Base-by-base conservation (phyloP, 2,329 filamentous ascomycete species). In the Fusarium musae region DNA sequence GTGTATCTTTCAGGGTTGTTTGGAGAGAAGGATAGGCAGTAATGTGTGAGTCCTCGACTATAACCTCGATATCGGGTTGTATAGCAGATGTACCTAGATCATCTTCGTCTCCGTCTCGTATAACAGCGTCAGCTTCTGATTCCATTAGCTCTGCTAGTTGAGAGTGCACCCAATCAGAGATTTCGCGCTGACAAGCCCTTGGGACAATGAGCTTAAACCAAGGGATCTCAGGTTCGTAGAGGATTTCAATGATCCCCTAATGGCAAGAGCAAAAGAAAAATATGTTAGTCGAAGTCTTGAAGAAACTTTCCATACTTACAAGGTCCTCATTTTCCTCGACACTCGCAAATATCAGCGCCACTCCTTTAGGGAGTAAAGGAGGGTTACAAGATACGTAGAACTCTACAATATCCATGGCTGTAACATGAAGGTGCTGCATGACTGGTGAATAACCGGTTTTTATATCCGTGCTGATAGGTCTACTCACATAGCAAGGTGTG, bases 381-480 rank as follows among this genome's bases (percentile, higher is more conserved):
- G 82, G 82, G 60, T 83, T 82, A 46, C 78, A 80, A 9, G 78
- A 69, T 8, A 82, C 59, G 71, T 82, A 82, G 28, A 82, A 83
- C 44, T 83, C 82, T 9, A 70, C 63, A 30, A 63, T 74, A 10
- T 59, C 44, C 77, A 78, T 77, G 16, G 23, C 4, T 56, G 59
- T 23, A 9, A 19, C 11, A 9, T 13, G 11, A 28, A 37, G 30
- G 30, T 32, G 9, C 44, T 49, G 9, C 6, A 16, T 19, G 12
- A 19, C 42, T 34, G 53, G 36, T 19, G 23, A 23, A 4, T 16
- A 9, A 42, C 12, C 8, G 16, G 21, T 3, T 21, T 16, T 11
- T 17, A 5, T 9, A 40, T 50, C 23, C 17, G 36, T 16, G 2
- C 17, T 26, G 17, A 30, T 23, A 15, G 10, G 16, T n/a, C 17